A percentile compares a stretch with the other conserved stretches of the same genome.
These are phyloP conservation scores for Alternaria burnsii DNA, from an alignment of 2,329 filamentous ascomycete species.

Conservation along the genomic window DNA sequence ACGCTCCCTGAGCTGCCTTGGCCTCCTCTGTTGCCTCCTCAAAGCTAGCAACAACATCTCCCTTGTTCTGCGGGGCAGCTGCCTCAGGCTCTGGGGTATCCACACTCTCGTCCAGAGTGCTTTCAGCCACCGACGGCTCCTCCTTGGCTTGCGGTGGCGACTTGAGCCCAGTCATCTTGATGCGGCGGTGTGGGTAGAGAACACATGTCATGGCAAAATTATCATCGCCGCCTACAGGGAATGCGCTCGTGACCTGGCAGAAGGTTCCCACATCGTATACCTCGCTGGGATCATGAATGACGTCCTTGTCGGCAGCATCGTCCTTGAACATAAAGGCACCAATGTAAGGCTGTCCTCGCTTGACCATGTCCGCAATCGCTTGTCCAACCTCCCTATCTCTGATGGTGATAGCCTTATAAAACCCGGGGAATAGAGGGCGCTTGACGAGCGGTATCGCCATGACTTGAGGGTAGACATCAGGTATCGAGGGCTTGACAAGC, in stretches of 20 bases:
- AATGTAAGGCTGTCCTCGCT: slow-evolving; percentile 95
- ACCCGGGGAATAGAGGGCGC: slow-evolving; percentile 92
- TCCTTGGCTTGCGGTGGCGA: slow-evolving; percentile 63
- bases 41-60: slow-evolving; percentile 96
- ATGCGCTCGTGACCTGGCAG: slow-evolving; percentile 95
- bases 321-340: slow-evolving; percentile 98
- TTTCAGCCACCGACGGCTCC: slow-evolving; percentile 44
- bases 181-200: slow-evolving; percentile 92
- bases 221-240: slow-evolving; percentile 82
- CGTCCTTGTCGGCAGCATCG: slow-evolving; percentile 90
- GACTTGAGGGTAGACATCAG: slow-evolving; percentile 96
- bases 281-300: slow-evolving; percentile 88
- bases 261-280: slow-evolving; percentile 97
- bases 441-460: slow-evolving; percentile 97
- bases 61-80: slow-evolving; percentile 59
- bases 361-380: slow-evolving; percentile 95
- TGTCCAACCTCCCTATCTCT: slow-evolving; percentile 89
- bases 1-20: slow-evolving; percentile 64
- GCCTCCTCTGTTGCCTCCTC: slow-evolving; percentile 78
- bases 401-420: slow-evolving; percentile 98
- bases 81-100: slow-evolving; percentile 59
- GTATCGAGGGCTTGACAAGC: slow-evolving; percentile 86
- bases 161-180: slow-evolving; percentile 85
- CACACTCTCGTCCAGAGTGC: slow-evolving; percentile 52
- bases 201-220: slow-evolving; percentile 89